Conservation (phyloP, 2,329 filamentous ascomycete genomes). For the Epichloe gansuensis region DNA sequence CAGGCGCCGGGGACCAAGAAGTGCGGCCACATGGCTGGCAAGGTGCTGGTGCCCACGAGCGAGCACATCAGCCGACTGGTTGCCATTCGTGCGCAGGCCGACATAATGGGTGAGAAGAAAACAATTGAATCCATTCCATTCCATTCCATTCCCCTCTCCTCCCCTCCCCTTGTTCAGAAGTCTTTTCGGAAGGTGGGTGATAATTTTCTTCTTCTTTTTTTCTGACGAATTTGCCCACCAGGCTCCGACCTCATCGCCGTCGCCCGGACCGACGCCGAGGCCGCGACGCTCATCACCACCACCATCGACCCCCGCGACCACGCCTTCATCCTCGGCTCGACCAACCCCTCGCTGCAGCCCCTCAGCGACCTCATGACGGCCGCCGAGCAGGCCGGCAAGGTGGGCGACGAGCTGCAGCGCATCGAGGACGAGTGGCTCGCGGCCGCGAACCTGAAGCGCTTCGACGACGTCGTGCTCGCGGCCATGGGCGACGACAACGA, state of each 20-base stretch:
- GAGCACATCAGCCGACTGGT: slow-evolving; percentile 98
- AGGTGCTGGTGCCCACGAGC: slow-evolving; percentile 89
- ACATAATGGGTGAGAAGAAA: slow-evolving; percentile 71
- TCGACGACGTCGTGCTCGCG: slow-evolving; percentile 78
- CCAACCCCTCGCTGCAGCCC: slow-evolving; percentile 72
- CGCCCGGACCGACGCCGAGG: slow-evolving; percentile 93
- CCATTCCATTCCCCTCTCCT: background rate
- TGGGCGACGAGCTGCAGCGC: slow-evolving; percentile 66
- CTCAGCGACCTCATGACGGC: slow-evolving; percentile 84
- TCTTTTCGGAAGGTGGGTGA: background rate
- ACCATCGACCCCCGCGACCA: slow-evolving; percentile 96
- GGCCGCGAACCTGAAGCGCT: slow-evolving; percentile 72
- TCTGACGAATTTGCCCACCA: slow-evolving; percentile 16
- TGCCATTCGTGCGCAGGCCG: slow-evolving; percentile 91
- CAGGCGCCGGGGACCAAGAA: slow-evolving; percentile 98
- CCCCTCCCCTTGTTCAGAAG: background rate
- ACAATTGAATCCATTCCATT: background rate
- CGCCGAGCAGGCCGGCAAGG: slow-evolving; percentile 73
- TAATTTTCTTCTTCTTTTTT: too few relatives aligned
- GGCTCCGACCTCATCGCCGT: slow-evolving; percentile 78
- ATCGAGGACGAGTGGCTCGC: slow-evolving; percentile 84
- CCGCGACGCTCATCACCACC: slow-evolving; percentile 90
- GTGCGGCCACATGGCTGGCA: slow-evolving; percentile 98
- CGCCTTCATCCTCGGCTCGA: slow-evolving; percentile 79
- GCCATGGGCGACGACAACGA: slow-evolving; percentile 60